Base-by-base conservation (phyloP, 1,284 basidiomycete genomes). In the Cryptococcus sp. region DNA sequence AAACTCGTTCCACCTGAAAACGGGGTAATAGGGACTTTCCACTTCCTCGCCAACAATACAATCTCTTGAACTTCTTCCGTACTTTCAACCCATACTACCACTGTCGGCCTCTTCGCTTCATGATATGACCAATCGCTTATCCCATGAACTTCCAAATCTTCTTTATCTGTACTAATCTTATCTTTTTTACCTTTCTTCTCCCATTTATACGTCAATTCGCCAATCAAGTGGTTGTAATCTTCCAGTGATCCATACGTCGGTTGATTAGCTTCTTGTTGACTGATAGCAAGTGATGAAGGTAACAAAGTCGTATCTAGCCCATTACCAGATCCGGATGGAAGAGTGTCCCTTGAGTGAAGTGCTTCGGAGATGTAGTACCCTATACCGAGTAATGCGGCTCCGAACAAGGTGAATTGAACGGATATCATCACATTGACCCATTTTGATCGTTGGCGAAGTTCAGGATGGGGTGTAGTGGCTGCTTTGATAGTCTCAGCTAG, bases 41-140 rank as follows among this genome's bases (percentile, higher is more conserved):
- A 71, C 63, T 67, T 71, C 31, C 59, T 62, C 7, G 71, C 60
- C 32, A 77, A 66, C 53, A 66, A 59, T 5, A 77, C 73, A 38
- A 77, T 56, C 46, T 71, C 60, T 57, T 68, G 62, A 8, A 77
- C 72, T 50, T 77, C 74, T 38, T 71, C 68, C 5, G 73, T 74
- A 35, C 56, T 66, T 23, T 75, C 66, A 42, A 67, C 71, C 73
- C 75, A 78, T 6, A 76, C 75, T 15, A 78, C 76, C 7, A 76
- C 76, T 3, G 71, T 74, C n/a, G 76, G 74, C 42, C 65, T 64
- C 50, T 74, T 65, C 23, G 66, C 72, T 23, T 63, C 64, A 58
- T 78, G 76, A 62, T 76, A 76, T 49, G 67, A 70, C 76, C 76
- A 78, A 58, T 74, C 74, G 37, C 62, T 66, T 49, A 76, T 58